Evolutionary conservation across 148 eudicot species (phyloP).

Genomic region (Spergularia bocconei): DNA sequence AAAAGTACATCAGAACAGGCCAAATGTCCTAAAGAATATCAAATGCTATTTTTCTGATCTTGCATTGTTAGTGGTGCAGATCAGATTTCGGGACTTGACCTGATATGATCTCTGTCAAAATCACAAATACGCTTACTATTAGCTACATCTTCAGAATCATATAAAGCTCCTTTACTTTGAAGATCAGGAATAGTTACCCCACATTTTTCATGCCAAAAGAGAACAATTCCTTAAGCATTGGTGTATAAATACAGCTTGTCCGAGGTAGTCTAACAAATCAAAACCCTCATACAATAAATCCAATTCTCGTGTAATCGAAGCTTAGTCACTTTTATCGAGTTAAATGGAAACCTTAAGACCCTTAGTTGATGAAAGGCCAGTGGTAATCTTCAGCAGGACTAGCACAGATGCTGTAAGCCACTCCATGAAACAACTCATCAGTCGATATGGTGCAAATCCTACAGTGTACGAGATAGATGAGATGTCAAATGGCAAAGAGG

Average conservation of each 20-base stretch:
- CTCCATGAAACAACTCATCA: slow-evolving; percentile 41
- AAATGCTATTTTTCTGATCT: background rate
- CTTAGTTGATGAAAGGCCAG: slow-evolving; percentile 43
- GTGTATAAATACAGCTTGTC: slow-evolving; percentile 14
- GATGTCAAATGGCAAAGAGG: slow-evolving; percentile 38
- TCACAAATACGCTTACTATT: background rate
- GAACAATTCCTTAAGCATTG: background rate
- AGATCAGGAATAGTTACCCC: slow-evolving; percentile 10
- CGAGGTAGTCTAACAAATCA: background rate
- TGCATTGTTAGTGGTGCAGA: background rate
- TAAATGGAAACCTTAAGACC: slow-evolving; percentile 38
- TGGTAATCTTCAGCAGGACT: slow-evolving; percentile 58
- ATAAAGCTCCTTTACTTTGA: slow-evolving; percentile 17
- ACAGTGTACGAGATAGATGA: slow-evolving; percentile 53
- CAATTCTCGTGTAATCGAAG: background rate
- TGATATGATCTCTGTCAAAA: background rate
- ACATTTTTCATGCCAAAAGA: background rate
- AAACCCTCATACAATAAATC: background rate
- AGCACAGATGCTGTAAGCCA: slow-evolving; percentile 41
- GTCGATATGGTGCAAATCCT: slow-evolving; percentile 55
- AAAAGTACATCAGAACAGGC: too few relatives aligned
- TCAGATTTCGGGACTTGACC: background rate
- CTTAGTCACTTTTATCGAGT: background rate
- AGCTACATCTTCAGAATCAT: slow-evolving; percentile 17
- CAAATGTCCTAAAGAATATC: too few relatives aligned